A percentile compares a stretch with the other conserved stretches of the same genome.
Evolutionary conservation across 2,329 filamentous ascomycete genomes (phyloP).

Genomic region (Fusarium temperatum): DNA sequence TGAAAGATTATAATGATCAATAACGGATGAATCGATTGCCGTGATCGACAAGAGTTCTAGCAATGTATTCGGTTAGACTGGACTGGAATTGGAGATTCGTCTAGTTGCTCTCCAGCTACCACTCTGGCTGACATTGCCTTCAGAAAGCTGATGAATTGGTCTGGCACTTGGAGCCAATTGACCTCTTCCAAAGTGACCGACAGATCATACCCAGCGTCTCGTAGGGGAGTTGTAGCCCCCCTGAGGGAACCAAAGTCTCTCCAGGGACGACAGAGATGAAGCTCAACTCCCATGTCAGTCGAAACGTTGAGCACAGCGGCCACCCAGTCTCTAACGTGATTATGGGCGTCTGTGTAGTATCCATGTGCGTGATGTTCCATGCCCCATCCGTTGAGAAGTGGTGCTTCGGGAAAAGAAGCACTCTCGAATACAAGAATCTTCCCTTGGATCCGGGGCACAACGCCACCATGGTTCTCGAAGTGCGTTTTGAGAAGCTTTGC

Average conservation of each 20-base stretch:
- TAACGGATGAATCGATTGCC: background rate
- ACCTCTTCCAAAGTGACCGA: background rate
- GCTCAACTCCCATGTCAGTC: background rate
- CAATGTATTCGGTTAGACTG: background rate
- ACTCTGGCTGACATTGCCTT: background rate
- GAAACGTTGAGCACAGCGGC: background rate
- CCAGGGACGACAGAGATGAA: background rate
- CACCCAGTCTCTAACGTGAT: background rate
- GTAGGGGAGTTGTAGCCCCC: background rate
- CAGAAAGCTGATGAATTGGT: background rate
- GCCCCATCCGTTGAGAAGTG: background rate
- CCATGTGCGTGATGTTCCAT: background rate
- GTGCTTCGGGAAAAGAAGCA: background rate
- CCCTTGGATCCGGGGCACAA: background rate
- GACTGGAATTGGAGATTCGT: background rate
- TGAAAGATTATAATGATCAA: background rate
- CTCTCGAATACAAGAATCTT: background rate
- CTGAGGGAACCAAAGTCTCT: background rate
- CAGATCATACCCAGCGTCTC: background rate
- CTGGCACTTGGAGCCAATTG: background rate
- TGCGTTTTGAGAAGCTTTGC: background rate
- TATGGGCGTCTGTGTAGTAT: background rate
- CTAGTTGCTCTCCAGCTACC: background rate
- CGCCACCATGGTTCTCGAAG: background rate
- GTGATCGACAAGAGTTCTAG: background rate